Percentiles rank a stretch among this genome's conserved stretches.
Evolutionary conservation across 2,329 filamentous ascomycete species (phyloP).

Genomic region (Microcyclospora tardicrescens): DNA sequence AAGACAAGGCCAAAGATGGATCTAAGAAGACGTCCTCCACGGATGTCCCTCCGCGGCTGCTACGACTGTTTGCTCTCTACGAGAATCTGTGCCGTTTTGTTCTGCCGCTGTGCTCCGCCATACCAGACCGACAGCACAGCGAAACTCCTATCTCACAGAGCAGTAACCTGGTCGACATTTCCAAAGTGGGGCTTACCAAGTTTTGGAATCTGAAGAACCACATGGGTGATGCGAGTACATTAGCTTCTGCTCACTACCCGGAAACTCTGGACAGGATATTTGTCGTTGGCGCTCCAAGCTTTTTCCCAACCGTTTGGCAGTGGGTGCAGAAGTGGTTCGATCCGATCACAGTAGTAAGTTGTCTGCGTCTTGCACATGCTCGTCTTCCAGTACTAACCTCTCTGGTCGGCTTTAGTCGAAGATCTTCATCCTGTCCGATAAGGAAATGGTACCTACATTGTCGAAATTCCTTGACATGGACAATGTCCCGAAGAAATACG

Average conservation of each 20-base stretch:
- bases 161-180: slow-evolving; percentile 92
- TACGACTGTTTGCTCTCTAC: slow-evolving; percentile 84
- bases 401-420: slow-evolving; percentile 44
- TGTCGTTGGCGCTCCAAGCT: slow-evolving; percentile 77
- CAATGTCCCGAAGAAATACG: slow-evolving; percentile 82
- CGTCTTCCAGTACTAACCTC: not conserved
- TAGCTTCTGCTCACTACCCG: slow-evolving; percentile 88
- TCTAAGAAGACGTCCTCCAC: slow-evolving; percentile 28
- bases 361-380: not conserved
- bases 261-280: slow-evolving; percentile 81
- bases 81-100: slow-evolving; percentile 83
- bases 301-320: slow-evolving; percentile 87
- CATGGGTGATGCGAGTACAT: slow-evolving; percentile 80
- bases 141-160: slow-evolving; percentile 82
- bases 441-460: slow-evolving; percentile 65
- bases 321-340: slow-evolving; percentile 91
- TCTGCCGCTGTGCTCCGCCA: slow-evolving; percentile 69
- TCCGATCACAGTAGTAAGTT: slow-evolving; percentile 58
- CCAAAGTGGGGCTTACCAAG: slow-evolving; percentile 73
- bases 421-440: slow-evolving; percentile 72
- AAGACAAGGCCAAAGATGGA: slow-evolving; percentile 26
- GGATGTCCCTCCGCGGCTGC: slow-evolving; percentile 55
- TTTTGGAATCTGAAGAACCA: slow-evolving; percentile 92
- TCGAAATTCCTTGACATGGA: slow-evolving; percentile 66
- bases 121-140: slow-evolving; percentile 56